Evolutionary conservation across 1,284 basidiomycete species (phyloP).

Genomic region (Marasmius sp.): DNA sequence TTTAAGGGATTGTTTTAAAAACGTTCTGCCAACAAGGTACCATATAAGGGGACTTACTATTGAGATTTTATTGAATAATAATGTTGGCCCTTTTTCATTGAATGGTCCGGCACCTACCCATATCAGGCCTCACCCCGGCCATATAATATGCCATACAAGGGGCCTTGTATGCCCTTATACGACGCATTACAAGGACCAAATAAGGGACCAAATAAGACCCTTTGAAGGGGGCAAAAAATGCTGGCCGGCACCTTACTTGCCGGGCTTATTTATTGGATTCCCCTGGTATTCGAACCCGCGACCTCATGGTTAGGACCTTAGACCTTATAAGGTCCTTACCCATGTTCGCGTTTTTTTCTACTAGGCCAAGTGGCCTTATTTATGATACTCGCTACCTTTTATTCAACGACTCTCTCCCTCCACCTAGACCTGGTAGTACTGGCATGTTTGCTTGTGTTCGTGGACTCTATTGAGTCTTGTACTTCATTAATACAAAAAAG

Average conservation of each 20-base stretch:
- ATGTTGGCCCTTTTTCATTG: background rate
- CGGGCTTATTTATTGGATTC: background rate
- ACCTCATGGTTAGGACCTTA: background rate
- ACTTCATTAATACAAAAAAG: too few species aligned
- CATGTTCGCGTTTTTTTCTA: background rate
- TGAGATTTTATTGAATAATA: background rate
- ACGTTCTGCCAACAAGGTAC: background rate
- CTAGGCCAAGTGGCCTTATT: background rate
- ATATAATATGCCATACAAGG: too few species aligned
- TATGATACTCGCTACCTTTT: background rate
- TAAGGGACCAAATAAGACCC: too few species aligned
- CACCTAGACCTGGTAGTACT: background rate
- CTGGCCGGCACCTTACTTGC: background rate
- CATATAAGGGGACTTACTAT: background rate
- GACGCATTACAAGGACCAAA: too few species aligned
- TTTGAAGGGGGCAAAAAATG: too few species aligned
- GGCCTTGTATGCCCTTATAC: too few species aligned
- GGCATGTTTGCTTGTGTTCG: too few species aligned
- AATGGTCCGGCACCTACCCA: background rate
- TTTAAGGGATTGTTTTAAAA: background rate
- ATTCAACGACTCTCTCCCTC: background rate
- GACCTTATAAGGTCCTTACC: background rate
- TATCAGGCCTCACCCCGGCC: background rate
- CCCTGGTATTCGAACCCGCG: background rate
- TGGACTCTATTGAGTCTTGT: too few species aligned